Evolutionary conservation across 306 rosid genomes (phyloP).

Genomic region (Clitoria ternatea): DNA sequence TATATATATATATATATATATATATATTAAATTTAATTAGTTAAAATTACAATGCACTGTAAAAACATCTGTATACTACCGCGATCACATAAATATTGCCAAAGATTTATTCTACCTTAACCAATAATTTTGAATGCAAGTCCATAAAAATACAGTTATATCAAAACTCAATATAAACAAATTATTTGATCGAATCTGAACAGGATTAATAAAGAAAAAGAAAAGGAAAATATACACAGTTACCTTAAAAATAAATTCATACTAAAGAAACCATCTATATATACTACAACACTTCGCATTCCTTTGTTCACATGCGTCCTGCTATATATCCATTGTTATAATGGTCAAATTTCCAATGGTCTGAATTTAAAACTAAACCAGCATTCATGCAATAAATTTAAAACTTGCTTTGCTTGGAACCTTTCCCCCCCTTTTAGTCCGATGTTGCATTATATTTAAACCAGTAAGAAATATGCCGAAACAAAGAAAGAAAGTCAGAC

Average conservation of each 20-base stretch:
- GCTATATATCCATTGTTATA: neutral
- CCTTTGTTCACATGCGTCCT: slow-evolving; percentile 1
- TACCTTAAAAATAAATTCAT: too few species aligned
- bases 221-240: too few species aligned
- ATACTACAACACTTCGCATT: neutral
- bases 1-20: too few species aligned
- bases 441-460: slow-evolving; percentile 1
- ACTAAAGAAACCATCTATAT: neutral
- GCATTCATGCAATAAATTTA: neutral
- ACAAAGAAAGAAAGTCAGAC: slow-evolving; percentile 30
- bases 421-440: neutral
- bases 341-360: neutral
- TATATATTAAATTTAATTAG: neutral
- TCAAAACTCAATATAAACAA: too few species aligned
- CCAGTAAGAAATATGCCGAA: neutral
- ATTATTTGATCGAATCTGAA: too few species aligned
- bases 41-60: neutral
- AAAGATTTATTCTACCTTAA: too few species aligned
- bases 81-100: too few species aligned
- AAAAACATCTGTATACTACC: too few species aligned
- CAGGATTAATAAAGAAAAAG: too few species aligned
- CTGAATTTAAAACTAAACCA: neutral
- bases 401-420: neutral
- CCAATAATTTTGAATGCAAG: too few species aligned
- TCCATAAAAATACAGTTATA: too few species aligned